Evolutionary conservation across 495 filamentous ascomycete species (phyloP).

Genomic region (Cairneyella variabilis): DNA sequence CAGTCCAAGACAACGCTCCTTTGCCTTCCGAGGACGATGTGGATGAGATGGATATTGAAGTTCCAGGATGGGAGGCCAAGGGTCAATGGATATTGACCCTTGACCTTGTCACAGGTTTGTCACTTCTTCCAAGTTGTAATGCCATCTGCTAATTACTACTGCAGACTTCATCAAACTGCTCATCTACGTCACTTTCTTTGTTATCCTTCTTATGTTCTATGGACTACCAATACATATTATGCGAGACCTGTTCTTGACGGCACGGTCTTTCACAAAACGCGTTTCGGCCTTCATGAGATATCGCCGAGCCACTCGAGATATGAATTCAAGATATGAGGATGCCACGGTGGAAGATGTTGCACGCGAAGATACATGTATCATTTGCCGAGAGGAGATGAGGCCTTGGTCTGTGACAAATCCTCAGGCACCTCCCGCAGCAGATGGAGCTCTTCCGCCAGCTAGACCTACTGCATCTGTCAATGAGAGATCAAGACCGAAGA

Average conservation of each 20-base stretch:
- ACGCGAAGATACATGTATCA: slow-evolving; percentile 91
- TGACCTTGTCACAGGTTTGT: slow-evolving; percentile 75
- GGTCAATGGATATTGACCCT: slow-evolving; percentile 89
- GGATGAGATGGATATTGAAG: slow-evolving; percentile 89
- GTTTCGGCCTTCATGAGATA: slow-evolving; percentile 86
- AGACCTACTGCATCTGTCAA: slow-evolving; percentile 48
- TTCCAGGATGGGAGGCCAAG: slow-evolving; percentile 95
- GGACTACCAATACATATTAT: slow-evolving; percentile 95
- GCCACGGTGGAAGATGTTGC: slow-evolving; percentile 82
- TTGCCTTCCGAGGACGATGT: slow-evolving; percentile 71
- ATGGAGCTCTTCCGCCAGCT: slow-evolving; percentile 32
- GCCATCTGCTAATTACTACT: slow-evolving; percentile 21
- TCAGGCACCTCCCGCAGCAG: slow-evolving; percentile 27
- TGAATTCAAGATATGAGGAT: slow-evolving; percentile 89
- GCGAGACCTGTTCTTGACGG: slow-evolving; percentile 89
- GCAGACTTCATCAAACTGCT: slow-evolving; percentile 85
- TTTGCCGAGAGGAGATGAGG: slow-evolving; percentile 94
- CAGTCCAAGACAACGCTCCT: slow-evolving; percentile 19
- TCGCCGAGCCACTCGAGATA: slow-evolving; percentile 81
- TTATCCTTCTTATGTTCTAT: slow-evolving; percentile 87
- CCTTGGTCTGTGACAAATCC: slow-evolving; percentile 53
- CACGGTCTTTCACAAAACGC: slow-evolving; percentile 83
- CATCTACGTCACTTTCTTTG: slow-evolving; percentile 88
- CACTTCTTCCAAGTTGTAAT: neutral
- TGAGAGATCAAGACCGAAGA: slow-evolving; percentile 86